These are phyloP conservation scores for Termitomyces sp. DNA, from an alignment of 768 basidiomycete species.

Conservation along the genomic window DNA sequence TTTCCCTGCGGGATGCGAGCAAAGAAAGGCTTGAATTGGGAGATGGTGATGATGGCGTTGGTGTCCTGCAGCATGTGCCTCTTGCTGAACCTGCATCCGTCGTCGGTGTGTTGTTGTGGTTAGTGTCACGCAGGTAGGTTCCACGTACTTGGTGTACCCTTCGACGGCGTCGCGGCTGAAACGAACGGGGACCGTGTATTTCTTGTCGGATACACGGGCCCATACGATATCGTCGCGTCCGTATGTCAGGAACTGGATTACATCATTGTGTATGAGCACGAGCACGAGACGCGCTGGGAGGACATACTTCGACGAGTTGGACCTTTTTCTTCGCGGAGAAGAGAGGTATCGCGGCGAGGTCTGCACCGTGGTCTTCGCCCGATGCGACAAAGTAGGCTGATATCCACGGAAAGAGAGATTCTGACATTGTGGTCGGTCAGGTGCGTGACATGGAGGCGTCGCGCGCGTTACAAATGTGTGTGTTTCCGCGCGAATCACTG, in stretches of 20 bases:
- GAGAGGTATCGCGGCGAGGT: conserved; percentile 29
- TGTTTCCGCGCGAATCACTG: conserved; percentile 9
- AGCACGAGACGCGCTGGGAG: background rate
- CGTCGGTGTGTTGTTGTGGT: too few relatives aligned
- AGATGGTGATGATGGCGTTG: conserved; percentile 43
- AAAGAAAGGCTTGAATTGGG: conserved; percentile 45
- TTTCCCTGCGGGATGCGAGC: conserved; percentile 44
- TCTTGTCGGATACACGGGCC: conserved; percentile 60
- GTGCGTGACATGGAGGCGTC: background rate
- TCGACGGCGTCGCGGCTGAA: conserved; percentile 49
- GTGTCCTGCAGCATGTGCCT: conserved; percentile 40
- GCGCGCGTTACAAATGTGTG: background rate
- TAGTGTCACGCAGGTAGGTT: too few relatives aligned
- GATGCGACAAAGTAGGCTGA: conserved; percentile 41
- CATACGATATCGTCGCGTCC: conserved; percentile 47
- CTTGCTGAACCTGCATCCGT: conserved; percentile 13
- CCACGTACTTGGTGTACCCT: conserved; percentile 34
- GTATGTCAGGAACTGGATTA: conserved; percentile 51
- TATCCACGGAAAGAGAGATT: conserved; percentile 51
- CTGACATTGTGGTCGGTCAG: conserved; percentile 24
- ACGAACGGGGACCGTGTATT: conserved; percentile 42
- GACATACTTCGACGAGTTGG: conserved; percentile 52
- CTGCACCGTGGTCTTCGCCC: conserved; percentile 48
- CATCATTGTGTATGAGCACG: background rate
- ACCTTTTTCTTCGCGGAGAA: conserved; percentile 38